Evolutionary conservation across 2,329 filamentous ascomycete genomes (phyloP), one percentile per base, ranked within the genome.

Genomic region (Phaeosphaeria sp.): DNA sequence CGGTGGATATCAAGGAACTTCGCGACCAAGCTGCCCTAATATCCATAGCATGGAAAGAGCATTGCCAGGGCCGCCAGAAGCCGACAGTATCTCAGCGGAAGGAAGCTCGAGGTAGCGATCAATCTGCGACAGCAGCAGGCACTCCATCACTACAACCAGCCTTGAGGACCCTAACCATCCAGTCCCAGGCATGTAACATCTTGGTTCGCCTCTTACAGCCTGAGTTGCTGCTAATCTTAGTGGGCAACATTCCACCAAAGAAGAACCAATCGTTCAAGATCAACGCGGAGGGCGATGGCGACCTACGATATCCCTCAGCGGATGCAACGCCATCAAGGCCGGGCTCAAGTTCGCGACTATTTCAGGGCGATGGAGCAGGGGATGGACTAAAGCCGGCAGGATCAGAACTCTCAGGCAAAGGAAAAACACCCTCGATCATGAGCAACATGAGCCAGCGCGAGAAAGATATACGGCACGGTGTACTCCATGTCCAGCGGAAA

Each of bases 11-110:
- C 65, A 79, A 79, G 59, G 78, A 81, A 59, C 73, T 83, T 30
- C 79, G 82, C 42, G 81, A 81, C 55, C 80, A 82, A 63, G 81
- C 80, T 21, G 80, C 82, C 6, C 68, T 82, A 48, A 77, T 82
- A 8, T 81, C 80, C 21, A 78, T 83, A 60, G 77, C 77, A 9
- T 83, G 81, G 82, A 82, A 82, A 68, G 81, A 83, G 48, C 72
- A 81, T 11, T 65, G 63, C 18, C 50, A 54, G 27, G 66, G 65
- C 17, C 65, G 68, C 18, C 60, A 68, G 30, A 64, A 58, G 39
- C 51, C 57, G 17, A 51, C 64, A 18, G 24, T 42, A 45, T 59
- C 63, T 11, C 52, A 55, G 9, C 57, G 56, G 3, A 62, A 58
- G 49, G 61, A 64, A 25, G 56, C 59, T 2, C 42, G 39, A 5